A percentile compares a stretch with the other conserved stretches of the same genome.
These are phyloP conservation scores for Amniculicola lignicola DNA, from an alignment of 495 filamentous ascomycete species.

Conservation along the genomic window DNA sequence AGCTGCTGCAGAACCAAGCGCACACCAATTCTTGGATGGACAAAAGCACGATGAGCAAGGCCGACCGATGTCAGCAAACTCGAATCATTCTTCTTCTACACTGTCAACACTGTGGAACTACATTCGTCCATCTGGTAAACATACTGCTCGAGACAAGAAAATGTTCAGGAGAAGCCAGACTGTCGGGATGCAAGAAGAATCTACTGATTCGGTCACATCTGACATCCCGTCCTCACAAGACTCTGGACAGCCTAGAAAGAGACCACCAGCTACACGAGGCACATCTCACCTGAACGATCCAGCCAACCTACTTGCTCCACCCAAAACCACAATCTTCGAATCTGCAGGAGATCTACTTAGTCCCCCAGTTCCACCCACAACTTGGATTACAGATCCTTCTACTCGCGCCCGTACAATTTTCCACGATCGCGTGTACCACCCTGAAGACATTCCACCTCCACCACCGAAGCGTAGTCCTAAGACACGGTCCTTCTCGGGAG, in stretches of 20 bases:
- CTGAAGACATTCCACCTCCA: constrained; percentile 82
- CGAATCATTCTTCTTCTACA: constrained; percentile 23
- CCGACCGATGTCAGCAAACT: constrained; percentile 40
- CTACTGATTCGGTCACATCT: constrained; percentile 20
- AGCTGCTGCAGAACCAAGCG: constrained; percentile 30
- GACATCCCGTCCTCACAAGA: constrained; percentile 11
- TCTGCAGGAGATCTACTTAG: constrained; percentile 88
- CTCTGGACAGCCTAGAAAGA: constrained; percentile 15
- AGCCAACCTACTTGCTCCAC: constrained; percentile 61
- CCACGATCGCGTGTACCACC: constrained; percentile 93
- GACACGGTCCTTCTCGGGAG: constrained; percentile 46
- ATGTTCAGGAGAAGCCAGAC: constrained; percentile 40
- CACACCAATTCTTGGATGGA: constrained; percentile 26
- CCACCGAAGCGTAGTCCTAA: constrained; percentile 55
- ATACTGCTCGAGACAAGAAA: constrained; percentile 39
- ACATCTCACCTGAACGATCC: constrained; percentile 48
- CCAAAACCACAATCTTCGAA: constrained; percentile 89
- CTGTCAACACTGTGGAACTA: constrained; percentile 39
- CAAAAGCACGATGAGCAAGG: constrained; percentile 43
- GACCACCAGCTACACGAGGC: constrained; percentile 44
- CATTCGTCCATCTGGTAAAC: constrained; percentile 34
- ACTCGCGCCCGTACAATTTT: constrained; percentile 90
- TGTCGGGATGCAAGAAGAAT: constrained; percentile 15
- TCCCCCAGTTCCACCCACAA: constrained; percentile 75
- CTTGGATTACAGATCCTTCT: constrained; percentile 78